Evolutionary conservation across 2,329 filamentous ascomycete genomes (phyloP), one percentile per base, ranked within the genome.

Genomic region (Ilyonectria mors-panacis): DNA sequence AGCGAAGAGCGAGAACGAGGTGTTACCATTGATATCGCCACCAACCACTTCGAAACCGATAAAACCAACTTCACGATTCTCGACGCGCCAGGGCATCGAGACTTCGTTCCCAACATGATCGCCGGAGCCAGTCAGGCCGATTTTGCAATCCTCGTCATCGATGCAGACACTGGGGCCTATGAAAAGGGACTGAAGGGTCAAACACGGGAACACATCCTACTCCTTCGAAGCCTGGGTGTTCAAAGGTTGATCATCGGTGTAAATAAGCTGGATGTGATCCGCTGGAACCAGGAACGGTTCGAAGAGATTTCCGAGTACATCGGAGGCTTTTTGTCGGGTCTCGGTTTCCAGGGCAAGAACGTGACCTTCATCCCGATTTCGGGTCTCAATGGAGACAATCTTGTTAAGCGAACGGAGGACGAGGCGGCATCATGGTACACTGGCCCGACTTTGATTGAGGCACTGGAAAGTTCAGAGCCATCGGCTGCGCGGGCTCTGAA

Each of bases 71-170:
- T 98, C 77, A 98, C 96, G 1, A 97, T 99, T 51, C 86, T 99
- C 5, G 96, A 99, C 78, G 95, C 96, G 0, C 96, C 96, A 0
- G 96, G 96, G 0, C 96, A 99, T 80, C 89, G 91, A 67, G 96
- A 99, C 78, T 99, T 98, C 78, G 94, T 99, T 21, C 96, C 96
- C 1, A 99, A 98, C 80, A 99, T 99, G 96, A 98, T 99, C 78
- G 95, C 95, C 2, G 96, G 96, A 15, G 94, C 95, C 4, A 96
- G 93, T 66, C 95, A 98, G 81, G 97, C 96, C 10, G 96, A 99
- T 79, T 96, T 98, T 80, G 96, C 95, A 0, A 92, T 99, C 1
- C 85, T 99, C 3, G 96, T 99, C 21, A 94, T 99, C 67, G 96
- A 99, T 78, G 93, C 95, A 5, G 92, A 93, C 65, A 94, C 90